phyloP scores from a whole-genome alignment of 208 protist genomes.

The Blastocrithidia nonstop region DNA sequence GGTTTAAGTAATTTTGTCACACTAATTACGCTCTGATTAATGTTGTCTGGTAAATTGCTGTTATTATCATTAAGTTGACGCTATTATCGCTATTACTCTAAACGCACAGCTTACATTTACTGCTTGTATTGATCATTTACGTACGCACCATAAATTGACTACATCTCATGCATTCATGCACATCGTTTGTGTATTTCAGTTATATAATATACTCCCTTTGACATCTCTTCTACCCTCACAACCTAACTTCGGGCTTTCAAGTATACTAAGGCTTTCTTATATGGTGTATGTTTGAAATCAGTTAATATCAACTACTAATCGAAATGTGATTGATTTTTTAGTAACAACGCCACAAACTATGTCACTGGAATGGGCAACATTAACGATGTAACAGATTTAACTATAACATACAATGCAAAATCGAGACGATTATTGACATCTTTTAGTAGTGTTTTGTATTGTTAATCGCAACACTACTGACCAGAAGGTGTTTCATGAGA shows the following conservation, averaged over 20 bases:
- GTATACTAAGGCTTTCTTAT: constrained; percentile 49
- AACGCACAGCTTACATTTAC: too few species aligned
- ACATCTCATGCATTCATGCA: constrained; percentile 12
- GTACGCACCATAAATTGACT: too few species aligned
- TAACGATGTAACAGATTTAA: constrained; percentile 14
- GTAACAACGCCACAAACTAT: constrained; percentile 37
- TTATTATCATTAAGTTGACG: too few species aligned
- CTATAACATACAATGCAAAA: constrained; percentile 48
- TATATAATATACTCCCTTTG: constrained; percentile 24
- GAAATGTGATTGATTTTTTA: constrained; percentile 25
- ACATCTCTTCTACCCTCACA: constrained; percentile 25
- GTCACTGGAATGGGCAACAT: constrained; percentile 35
- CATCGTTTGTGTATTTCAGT: constrained; percentile 21
- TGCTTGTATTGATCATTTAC: too few species aligned
- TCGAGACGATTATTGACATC: constrained; percentile 16
- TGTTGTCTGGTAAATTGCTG: too few species aligned
- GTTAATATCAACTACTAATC: constrained; percentile 10
- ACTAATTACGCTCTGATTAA: too few species aligned
- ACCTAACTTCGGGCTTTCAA: constrained; percentile 18
- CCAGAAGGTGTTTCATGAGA: too few species aligned
- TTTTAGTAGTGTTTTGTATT: too few species aligned
- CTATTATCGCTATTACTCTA: too few species aligned
- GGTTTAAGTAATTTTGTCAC: too few species aligned
- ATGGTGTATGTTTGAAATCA: constrained; percentile 51
- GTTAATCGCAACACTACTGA: too few species aligned